Percentiles rank a stretch among this genome's conserved stretches.
phyloP scores from a whole-genome alignment of 768 basidiomycete species.

The Chiua virens region DNA sequence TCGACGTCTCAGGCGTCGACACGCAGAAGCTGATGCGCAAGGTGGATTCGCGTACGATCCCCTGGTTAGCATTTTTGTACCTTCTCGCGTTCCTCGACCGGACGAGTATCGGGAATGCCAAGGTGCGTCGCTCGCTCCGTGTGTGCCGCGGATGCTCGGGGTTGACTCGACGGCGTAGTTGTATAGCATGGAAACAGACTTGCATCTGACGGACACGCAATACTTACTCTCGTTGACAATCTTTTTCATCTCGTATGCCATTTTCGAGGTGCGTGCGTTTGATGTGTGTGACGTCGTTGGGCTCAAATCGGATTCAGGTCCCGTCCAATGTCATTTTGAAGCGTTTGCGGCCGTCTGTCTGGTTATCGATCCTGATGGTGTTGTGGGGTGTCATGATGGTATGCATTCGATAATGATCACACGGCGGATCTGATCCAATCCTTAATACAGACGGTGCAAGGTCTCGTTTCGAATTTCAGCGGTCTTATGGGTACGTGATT shows the following conservation, averaged over 20 bases:
- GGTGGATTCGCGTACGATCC: slow-evolving; percentile 63
- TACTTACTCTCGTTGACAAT: slow-evolving; percentile 64
- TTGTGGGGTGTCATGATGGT: slow-evolving; percentile 80
- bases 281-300: background rate
- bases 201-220: slow-evolving; percentile 63
- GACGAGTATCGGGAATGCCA: slow-evolving; percentile 51
- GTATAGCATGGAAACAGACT: slow-evolving; percentile 57
- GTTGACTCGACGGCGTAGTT: slow-evolving; percentile 39
- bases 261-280: slow-evolving; percentile 57
- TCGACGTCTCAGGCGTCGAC: slow-evolving; percentile 62
- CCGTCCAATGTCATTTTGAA: slow-evolving; percentile 75
- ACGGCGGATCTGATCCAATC: background rate
- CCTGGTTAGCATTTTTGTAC: slow-evolving; percentile 76
- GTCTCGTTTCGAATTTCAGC: slow-evolving; percentile 65
- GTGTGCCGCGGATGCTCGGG: background rate
- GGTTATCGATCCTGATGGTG: slow-evolving; percentile 74
- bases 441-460: slow-evolving; percentile 62
- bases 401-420: background rate
- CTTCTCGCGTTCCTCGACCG: slow-evolving; percentile 70
- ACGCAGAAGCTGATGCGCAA: slow-evolving; percentile 71
- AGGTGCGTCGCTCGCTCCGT: slow-evolving; percentile 6
- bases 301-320: slow-evolving; percentile 35
- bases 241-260: slow-evolving; percentile 62
- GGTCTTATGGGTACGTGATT: slow-evolving; percentile 58
- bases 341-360: slow-evolving; percentile 71